phyloP scores from a whole-genome alignment of 2,329 filamentous ascomycete species.

The Claviceps fusiformis region DNA sequence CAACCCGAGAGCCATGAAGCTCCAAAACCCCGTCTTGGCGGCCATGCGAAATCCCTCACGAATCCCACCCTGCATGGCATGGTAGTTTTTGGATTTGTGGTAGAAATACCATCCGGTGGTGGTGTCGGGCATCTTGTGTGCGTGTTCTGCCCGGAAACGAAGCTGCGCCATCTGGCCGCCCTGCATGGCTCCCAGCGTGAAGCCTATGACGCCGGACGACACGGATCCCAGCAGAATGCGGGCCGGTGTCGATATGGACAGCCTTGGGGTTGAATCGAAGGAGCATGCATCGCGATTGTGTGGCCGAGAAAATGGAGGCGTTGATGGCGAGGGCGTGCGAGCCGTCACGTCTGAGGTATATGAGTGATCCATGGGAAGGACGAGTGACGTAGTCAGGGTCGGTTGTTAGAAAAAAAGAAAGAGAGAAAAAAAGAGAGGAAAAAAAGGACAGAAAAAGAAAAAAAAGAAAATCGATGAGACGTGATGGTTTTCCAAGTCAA shows the following conservation, averaged over 20 bases:
- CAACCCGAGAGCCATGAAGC: constrained; percentile 60
- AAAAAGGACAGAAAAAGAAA: neutral
- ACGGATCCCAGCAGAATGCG: constrained; percentile 53
- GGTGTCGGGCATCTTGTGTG: constrained; percentile 75
- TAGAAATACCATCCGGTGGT: constrained; percentile 95
- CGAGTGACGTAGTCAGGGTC: neutral
- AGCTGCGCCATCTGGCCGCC: constrained; percentile 63
- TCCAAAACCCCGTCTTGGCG: constrained; percentile 55
- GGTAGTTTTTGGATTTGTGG: constrained; percentile 95
- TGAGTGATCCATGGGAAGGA: constrained; percentile 1
- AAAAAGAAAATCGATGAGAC: too few species aligned
- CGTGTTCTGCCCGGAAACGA: constrained; percentile 89
- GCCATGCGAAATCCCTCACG: constrained; percentile 70
- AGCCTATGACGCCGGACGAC: constrained; percentile 53
- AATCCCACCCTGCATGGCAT: constrained; percentile 62
- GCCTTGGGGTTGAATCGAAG: constrained; percentile 26
- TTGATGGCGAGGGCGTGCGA: neutral
- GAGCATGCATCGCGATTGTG: constrained; percentile 11
- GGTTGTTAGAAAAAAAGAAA: too few species aligned
- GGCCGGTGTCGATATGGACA: constrained; percentile 49
- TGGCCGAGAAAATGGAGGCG: constrained; percentile 7
- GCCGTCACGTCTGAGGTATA: constrained; percentile 1
- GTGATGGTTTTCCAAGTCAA: neutral
- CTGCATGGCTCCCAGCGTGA: constrained; percentile 56
- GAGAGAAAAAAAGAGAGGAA: too few species aligned